Evolutionary conservation across 2,329 filamentous ascomycete genomes (phyloP).

Genomic region (Aspergillus sp.): DNA sequence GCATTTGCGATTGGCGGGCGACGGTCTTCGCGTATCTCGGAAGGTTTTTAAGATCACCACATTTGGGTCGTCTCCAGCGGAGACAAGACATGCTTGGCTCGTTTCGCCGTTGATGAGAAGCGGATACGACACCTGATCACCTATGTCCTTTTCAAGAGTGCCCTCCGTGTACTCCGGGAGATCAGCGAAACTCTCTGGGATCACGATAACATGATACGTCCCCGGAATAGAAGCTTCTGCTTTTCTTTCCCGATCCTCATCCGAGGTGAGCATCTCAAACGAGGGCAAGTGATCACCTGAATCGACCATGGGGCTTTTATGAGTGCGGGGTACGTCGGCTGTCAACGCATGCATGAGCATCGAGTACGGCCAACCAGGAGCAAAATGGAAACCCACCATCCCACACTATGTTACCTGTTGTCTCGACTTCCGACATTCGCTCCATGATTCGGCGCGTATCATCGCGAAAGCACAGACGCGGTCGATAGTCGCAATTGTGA

Average conservation of each 20-base stretch:
- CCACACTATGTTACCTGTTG: slow-evolving; percentile 55
- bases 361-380: slow-evolving; percentile 5
- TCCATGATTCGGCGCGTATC: slow-evolving; percentile 53
- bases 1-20: slow-evolving; percentile 30
- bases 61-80: slow-evolving; percentile 44
- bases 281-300: slow-evolving; percentile 50
- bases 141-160: slow-evolving; percentile 22
- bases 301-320: slow-evolving; percentile 27
- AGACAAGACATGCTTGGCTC: slow-evolving; percentile 23
- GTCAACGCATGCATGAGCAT: neutral
- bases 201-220: slow-evolving; percentile 56
- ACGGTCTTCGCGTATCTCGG: slow-evolving; percentile 44
- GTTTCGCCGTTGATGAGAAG: slow-evolving; percentile 29
- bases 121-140: slow-evolving; percentile 24
- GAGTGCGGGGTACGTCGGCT: slow-evolving; percentile 31
- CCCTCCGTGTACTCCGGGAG: slow-evolving; percentile 52
- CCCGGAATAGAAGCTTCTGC: slow-evolving; percentile 53
- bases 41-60: slow-evolving; percentile 52
- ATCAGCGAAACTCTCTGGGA: slow-evolving; percentile 54
- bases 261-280: slow-evolving; percentile 53
- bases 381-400: slow-evolving; percentile 47
- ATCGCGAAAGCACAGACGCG: slow-evolving; percentile 55
- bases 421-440: slow-evolving; percentile 53
- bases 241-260: slow-evolving; percentile 60
- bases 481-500: slow-evolving; percentile 58